A percentile compares a stretch with the other conserved stretches of the same genome.
These are phyloP conservation scores for Aspergillus quadrilineatus DNA, from an alignment of 2,329 filamentous ascomycete genomes.

Conservation along the genomic window DNA sequence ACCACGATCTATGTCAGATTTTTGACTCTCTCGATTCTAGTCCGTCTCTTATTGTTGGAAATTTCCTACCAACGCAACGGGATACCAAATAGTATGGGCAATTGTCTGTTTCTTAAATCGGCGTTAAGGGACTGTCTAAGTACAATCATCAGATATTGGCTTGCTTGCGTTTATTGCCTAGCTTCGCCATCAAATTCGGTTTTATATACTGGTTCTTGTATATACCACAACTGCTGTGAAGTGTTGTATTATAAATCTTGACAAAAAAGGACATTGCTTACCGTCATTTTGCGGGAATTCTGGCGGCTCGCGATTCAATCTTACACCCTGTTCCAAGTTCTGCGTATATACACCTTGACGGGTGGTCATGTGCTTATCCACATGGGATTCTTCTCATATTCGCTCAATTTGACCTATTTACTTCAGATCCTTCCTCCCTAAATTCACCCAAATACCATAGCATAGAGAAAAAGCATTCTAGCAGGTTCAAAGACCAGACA, in stretches of 20 bases:
- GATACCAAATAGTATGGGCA: conserved; percentile 37
- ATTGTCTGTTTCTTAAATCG: not conserved
- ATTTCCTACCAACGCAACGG: conserved; percentile 86
- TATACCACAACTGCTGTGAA: conserved; percentile 11
- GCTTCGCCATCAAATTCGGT: not conserved
- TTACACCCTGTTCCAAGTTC: not conserved
- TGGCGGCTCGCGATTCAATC: not conserved
- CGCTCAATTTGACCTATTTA: not conserved
- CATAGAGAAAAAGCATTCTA: not conserved
- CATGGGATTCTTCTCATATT: not conserved
- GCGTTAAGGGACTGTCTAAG: not conserved
- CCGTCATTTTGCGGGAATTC: not conserved
- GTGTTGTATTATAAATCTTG: conserved; percentile 18
- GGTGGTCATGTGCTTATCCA: conserved; percentile 7
- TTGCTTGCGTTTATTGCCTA: not conserved
- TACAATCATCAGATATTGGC: not conserved
- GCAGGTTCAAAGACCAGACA: conserved; percentile 1
- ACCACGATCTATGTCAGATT: not conserved
- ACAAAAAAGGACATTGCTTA: not conserved
- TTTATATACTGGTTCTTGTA: not conserved
- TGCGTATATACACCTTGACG: not conserved
- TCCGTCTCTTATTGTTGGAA: conserved; percentile 91
- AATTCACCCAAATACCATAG: not conserved
- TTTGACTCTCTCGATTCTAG: conserved; percentile 48
- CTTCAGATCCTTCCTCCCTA: not conserved